phyloP scores from a whole-genome alignment of 225 moss, liverwort and hornwort species.

The Bryum argenteum region DNA sequence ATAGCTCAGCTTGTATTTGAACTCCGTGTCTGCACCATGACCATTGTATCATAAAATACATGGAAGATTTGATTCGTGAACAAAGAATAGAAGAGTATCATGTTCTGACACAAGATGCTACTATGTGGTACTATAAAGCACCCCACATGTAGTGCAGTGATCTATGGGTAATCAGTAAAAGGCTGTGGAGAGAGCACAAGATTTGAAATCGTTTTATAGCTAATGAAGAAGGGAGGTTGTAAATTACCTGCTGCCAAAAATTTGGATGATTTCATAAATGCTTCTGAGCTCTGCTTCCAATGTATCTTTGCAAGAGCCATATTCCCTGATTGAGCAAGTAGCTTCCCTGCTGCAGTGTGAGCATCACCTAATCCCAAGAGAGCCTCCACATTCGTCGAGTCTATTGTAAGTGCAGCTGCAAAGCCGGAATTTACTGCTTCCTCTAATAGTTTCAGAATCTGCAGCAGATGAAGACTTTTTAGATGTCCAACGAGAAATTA shows the following conservation, averaged over 20 bases:
- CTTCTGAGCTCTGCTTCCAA: slow-evolving; percentile 58
- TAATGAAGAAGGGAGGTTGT: background rate
- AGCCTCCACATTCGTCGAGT: slow-evolving; percentile 61
- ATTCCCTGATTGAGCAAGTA: slow-evolving; percentile 44
- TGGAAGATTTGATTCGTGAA: too few species aligned
- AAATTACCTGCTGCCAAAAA: slow-evolving; percentile 56
- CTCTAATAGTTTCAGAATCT: slow-evolving; percentile 62
- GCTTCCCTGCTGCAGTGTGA: slow-evolving; percentile 71
- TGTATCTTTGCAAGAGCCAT: slow-evolving; percentile 42
- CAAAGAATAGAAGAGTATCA: too few species aligned
- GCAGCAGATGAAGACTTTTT: slow-evolving; percentile 17
- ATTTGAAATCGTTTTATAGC: background rate
- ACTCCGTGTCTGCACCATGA: slow-evolving; percentile 48
- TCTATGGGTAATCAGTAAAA: background rate
- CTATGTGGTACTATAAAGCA: too few species aligned
- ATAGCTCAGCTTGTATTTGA: slow-evolving; percentile 54
- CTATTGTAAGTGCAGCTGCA: slow-evolving; percentile 65
- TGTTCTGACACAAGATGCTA: too few species aligned
- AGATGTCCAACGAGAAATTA: slow-evolving; percentile 4
- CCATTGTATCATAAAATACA: too few species aligned
- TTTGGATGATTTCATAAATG: slow-evolving; percentile 62
- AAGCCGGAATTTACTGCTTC: slow-evolving; percentile 67
- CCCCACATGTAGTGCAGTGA: background rate
- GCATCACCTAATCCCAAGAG: slow-evolving; percentile 81
- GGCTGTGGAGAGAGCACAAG: background rate